Evolutionary conservation across 169 alveolate genomes (phyloP).

Genomic region (Eimeria maxima): DNA sequence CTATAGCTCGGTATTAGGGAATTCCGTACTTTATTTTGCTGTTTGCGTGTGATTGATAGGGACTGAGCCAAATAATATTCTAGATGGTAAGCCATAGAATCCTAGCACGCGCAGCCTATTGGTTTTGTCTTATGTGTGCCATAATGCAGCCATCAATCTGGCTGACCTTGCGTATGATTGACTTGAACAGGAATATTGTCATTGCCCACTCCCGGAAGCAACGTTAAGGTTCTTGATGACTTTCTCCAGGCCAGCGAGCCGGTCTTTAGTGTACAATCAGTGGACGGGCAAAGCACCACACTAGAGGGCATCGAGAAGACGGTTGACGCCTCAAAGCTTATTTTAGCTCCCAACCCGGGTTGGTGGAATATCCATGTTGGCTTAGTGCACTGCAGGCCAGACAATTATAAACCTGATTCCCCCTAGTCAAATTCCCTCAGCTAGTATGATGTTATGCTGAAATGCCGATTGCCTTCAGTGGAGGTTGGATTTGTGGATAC

Average conservation of each 20-base stretch:
- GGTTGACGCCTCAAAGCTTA: neutral
- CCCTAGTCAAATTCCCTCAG: neutral
- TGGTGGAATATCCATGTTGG: neutral
- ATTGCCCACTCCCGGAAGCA: slow-evolving; percentile 44
- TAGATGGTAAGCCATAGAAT: slow-evolving; percentile 29
- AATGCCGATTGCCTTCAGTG: neutral
- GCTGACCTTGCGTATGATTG: neutral
- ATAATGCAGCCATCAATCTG: neutral
- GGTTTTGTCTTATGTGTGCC: neutral
- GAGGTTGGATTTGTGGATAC: slow-evolving; percentile 68
- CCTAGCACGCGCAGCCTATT: neutral
- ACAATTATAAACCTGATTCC: neutral
- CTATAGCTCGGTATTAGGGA: neutral
- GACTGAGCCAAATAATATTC: neutral
- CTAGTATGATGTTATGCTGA: neutral
- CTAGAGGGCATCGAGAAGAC: slow-evolving; percentile 20
- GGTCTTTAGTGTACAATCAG: slow-evolving; percentile 41
- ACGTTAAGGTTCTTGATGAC: slow-evolving; percentile 49
- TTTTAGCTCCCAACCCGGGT: slow-evolving; percentile 49
- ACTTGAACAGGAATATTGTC: slow-evolving; percentile 7
- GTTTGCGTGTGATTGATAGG: slow-evolving; percentile 16
- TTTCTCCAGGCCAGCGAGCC: slow-evolving; percentile 25
- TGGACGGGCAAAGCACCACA: slow-evolving; percentile 9
- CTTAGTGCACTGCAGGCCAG: neutral
- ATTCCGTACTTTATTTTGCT: neutral